Conservation (phyloP, 2,329 filamentous ascomycete species). For the Trichophyton mentagrophytes region DNA sequence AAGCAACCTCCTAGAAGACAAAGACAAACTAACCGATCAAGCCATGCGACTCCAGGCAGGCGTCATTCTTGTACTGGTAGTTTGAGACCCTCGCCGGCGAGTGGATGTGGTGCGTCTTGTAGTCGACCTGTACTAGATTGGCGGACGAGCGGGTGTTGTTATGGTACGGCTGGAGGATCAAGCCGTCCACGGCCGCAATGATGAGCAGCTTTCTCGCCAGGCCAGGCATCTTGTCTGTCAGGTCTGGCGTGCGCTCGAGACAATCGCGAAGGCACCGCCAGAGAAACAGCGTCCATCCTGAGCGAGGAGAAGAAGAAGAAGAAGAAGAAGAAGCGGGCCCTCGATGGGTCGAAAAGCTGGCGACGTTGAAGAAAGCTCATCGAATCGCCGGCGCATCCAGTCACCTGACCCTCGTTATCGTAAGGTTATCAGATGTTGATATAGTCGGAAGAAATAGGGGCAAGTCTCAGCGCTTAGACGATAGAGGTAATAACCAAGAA, state of each 20-base stretch:
- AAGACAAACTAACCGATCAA: constrained; percentile 42
- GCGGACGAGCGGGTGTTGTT: constrained; percentile 25
- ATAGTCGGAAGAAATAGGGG: not conserved
- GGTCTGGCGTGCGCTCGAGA: not conserved
- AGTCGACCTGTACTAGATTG: constrained; percentile 51
- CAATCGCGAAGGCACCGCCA: not conserved
- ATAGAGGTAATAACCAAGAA: not conserved
- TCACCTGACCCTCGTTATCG: not conserved
- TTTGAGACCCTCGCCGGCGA: constrained; percentile 29
- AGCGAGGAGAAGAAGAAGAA: not conserved
- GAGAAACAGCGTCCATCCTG: not conserved
- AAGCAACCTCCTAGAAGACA: not conserved
- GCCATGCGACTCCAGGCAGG: constrained; percentile 38
- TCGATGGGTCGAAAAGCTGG: not conserved
- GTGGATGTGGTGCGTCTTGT: constrained; percentile 45
- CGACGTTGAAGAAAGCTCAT: not conserved
- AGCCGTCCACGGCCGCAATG: constrained; percentile 67
- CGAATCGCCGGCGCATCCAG: not conserved
- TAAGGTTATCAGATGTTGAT: not conserved
- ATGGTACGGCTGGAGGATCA: constrained; percentile 63
- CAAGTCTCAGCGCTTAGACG: too few species aligned
- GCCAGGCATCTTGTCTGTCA: constrained; percentile 49
- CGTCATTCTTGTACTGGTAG: constrained; percentile 19
- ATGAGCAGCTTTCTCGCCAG: constrained; percentile 69
- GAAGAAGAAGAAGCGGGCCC: not conserved